phyloP scores from a whole-genome alignment of 805 yeast genomes.

The Wickerhamiella lipophila region DNA sequence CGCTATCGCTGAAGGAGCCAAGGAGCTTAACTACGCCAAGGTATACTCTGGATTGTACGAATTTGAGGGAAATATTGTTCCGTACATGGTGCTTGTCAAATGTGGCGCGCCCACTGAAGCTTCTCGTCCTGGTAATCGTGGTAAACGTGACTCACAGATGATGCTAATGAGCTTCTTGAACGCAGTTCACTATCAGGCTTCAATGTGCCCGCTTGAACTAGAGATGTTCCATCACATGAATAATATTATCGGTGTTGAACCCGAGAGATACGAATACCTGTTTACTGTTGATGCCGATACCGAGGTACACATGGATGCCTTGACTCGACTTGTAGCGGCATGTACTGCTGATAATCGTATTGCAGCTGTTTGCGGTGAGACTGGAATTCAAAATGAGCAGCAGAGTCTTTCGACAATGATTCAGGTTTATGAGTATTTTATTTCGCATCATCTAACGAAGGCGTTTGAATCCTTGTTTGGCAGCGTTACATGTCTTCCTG shows the following conservation, averaged over 20 bases:
- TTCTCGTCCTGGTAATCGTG: slow-evolving; percentile 48
- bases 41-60: slow-evolving; percentile 49
- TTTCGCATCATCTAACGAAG: slow-evolving; percentile 50
- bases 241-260: slow-evolving; percentile 45
- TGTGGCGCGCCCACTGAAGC: slow-evolving; percentile 51
- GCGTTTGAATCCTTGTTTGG: slow-evolving; percentile 53
- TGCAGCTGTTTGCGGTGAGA: slow-evolving; percentile 53
- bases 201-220: slow-evolving; percentile 47
- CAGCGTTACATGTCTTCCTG: slow-evolving; percentile 53
- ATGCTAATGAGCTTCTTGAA: slow-evolving; percentile 48
- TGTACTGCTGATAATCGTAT: slow-evolving; percentile 42
- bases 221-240: slow-evolving; percentile 44
- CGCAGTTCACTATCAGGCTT: slow-evolving; percentile 45
- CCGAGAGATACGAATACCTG: slow-evolving; percentile 42
- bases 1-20: slow-evolving; percentile 46
- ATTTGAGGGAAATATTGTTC: slow-evolving; percentile 43
- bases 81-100: slow-evolving; percentile 43
- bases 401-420: slow-evolving; percentile 44
- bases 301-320: slow-evolving; percentile 40
- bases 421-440: slow-evolving; percentile 52
- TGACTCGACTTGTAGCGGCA: slow-evolving; percentile 43
- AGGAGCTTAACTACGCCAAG: slow-evolving; percentile 54
- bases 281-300: slow-evolving; percentile 58
- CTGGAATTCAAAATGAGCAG: slow-evolving; percentile 42
- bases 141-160: slow-evolving; percentile 54